phyloP scores from a whole-genome alignment of 2,329 filamentous ascomycete species.

The Trichoderma guizhouense region DNA sequence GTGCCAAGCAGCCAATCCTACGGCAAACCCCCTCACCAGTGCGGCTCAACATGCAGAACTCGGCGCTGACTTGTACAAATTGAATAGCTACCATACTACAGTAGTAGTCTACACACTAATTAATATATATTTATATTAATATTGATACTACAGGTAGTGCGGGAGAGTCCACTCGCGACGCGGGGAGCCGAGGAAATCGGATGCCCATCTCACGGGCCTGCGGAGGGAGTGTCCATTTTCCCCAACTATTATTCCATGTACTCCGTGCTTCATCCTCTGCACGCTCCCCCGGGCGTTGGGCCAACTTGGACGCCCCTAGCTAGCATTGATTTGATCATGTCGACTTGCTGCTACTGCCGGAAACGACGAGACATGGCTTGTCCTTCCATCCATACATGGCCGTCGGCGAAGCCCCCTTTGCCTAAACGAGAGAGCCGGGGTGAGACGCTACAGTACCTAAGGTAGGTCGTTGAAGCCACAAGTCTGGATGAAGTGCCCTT shows the following conservation, averaged over 20 bases:
- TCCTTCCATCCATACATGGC: background rate
- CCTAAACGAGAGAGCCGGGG: slow-evolving; percentile 4
- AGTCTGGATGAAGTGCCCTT: background rate
- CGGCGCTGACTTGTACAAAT: background rate
- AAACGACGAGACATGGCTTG: background rate
- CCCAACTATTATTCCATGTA: background rate
- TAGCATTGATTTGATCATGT: background rate
- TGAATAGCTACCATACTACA: background rate
- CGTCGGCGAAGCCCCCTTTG: background rate
- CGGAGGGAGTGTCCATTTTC: background rate
- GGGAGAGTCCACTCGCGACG: background rate
- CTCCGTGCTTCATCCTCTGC: background rate
- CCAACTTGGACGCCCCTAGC: background rate
- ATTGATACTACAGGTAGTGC: background rate
- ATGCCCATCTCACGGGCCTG: background rate
- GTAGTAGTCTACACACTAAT: background rate
- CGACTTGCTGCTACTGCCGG: background rate
- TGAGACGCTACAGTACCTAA: background rate
- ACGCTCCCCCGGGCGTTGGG: background rate
- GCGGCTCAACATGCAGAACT: slow-evolving; percentile 1
- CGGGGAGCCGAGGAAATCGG: slow-evolving; percentile 2
- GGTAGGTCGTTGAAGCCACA: background rate
- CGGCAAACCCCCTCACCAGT: background rate
- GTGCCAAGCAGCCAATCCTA: background rate
- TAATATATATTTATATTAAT: background rate